phyloP scores from a whole-genome alignment of 805 yeast species.

The Hanseniaspora taiwanica region DNA sequence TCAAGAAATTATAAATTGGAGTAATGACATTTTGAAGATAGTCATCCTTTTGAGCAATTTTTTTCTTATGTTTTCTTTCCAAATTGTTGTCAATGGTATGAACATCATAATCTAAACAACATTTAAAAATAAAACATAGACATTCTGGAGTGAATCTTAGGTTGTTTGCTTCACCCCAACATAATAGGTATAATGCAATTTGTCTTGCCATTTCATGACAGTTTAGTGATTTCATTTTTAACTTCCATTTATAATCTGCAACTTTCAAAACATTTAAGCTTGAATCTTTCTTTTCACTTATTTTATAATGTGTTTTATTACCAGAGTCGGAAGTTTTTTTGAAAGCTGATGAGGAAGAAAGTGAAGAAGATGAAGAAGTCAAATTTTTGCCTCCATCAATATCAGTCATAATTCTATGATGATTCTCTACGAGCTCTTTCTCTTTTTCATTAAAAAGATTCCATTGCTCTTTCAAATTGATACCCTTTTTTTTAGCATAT shows the following conservation, averaged over 20 bases:
- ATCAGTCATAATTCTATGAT: constrained; percentile 21
- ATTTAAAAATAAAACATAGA: constrained; percentile 68
- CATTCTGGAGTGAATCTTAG: constrained; percentile 84
- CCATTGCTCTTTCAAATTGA: constrained; percentile 22
- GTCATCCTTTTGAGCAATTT: constrained; percentile 26
- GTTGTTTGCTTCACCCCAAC: constrained; percentile 90
- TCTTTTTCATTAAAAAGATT: constrained; percentile 33
- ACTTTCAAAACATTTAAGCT: constrained; percentile 35
- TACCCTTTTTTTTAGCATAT: constrained; percentile 28
- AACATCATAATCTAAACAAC: constrained; percentile 60
- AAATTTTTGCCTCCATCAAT: no score
- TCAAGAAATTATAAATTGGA: constrained; percentile 56
- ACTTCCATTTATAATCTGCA: constrained; percentile 74
- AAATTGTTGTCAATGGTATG: not conserved
- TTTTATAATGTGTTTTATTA: constrained; percentile 36
- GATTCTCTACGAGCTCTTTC: constrained; percentile 33
- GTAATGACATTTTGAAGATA: constrained; percentile 59
- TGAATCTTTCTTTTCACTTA: constrained; percentile 16
- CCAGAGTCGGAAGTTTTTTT: not conserved
- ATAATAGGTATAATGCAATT: constrained; percentile 51
- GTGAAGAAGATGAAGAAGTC: no score
- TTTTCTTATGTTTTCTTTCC: not conserved
- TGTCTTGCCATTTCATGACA: constrained; percentile 54
- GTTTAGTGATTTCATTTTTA: constrained; percentile 40
- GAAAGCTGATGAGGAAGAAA: not conserved